These are phyloP conservation scores for Nannochloropsis gaditana DNA, from an alignment of 108 stramenopile species.

Conservation along the genomic window DNA sequence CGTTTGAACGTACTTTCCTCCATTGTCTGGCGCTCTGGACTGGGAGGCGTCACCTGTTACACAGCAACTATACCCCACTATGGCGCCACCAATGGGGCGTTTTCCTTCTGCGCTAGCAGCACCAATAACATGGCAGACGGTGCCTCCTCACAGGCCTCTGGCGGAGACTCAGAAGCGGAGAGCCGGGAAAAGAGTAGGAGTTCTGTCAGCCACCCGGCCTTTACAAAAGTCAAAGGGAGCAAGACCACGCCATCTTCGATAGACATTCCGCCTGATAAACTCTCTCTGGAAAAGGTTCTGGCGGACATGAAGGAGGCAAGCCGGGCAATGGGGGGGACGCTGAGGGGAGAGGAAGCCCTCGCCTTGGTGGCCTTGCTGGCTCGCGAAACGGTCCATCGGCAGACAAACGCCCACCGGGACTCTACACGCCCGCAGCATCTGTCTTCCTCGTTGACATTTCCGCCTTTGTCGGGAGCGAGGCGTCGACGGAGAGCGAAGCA, in stretches of 20 bases:
- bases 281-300: neutral
- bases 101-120: no score
- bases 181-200: no score
- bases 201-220: no score
- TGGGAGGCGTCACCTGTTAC: neutral
- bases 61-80: neutral
- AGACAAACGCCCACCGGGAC: neutral
- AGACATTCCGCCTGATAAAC: neutral
- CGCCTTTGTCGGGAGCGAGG: neutral
- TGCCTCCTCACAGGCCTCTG: no score
- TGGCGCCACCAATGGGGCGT: no score
- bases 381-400: neutral
- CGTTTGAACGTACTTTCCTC: neutral
- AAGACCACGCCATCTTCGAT: neutral
- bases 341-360: neutral
- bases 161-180: no score
- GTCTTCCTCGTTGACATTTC: neutral
- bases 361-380: neutral
- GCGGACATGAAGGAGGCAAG: neutral
- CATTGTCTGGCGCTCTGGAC: neutral
- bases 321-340: neutral
- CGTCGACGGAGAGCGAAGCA: neutral
- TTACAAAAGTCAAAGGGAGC: neutral
- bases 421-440: neutral
- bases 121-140: no score